A percentile compares a stretch with the other conserved stretches of the same genome.
Conservation (phyloP, 371 early-diverging fungal genomes). For the Parasitella parasitica region DNA sequence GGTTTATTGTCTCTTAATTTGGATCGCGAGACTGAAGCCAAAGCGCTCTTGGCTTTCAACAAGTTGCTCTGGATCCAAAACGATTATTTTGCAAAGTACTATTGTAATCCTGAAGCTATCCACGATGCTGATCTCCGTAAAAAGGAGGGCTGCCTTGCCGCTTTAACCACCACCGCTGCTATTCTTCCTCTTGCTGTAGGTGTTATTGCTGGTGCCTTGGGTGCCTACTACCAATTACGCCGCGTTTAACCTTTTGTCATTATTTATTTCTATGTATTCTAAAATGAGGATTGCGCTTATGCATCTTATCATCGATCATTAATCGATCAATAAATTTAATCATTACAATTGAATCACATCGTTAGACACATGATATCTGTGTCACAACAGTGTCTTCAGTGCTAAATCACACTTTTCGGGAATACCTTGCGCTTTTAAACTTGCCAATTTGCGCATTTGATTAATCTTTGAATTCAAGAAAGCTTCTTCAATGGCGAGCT, state of each 20-base stretch:
- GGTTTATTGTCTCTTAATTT: conserved; percentile 61
- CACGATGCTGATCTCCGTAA: neutral
- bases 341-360: no score
- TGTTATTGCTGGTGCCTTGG: conserved; percentile 32
- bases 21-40: conserved; percentile 56
- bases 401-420: no score
- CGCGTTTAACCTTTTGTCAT: neutral
- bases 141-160: neutral
- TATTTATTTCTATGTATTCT: neutral
- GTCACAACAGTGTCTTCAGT: no score
- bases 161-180: conserved; percentile 8
- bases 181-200: conserved; percentile 30
- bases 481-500: no score
- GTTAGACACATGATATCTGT: no score
- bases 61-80: conserved; percentile 90
- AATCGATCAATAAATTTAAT: no score
- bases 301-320: no score
- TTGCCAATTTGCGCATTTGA: no score
- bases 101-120: conserved; percentile 45
- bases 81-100: conserved; percentile 82
- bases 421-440: no score
- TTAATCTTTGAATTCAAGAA: no score
- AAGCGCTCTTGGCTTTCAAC: conserved; percentile 72
- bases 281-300: no score
- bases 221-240: conserved; percentile 19